These are phyloP conservation scores for Gaillardinia entomophila DNA, from an alignment of 805 yeast genomes.

Conservation along the genomic window DNA sequence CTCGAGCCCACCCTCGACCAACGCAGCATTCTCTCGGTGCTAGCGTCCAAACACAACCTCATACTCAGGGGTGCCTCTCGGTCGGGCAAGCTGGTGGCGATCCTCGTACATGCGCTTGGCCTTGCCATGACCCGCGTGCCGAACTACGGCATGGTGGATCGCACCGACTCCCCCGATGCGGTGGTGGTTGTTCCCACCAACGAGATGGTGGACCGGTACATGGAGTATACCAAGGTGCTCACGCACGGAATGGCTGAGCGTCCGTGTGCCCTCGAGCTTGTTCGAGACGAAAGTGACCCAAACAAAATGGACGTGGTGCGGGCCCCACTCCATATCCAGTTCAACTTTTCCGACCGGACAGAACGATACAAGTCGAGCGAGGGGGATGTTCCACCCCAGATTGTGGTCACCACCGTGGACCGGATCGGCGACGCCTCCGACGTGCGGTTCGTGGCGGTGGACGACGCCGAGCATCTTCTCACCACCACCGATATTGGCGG, in stretches of 20 bases:
- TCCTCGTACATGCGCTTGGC: slow-evolving; percentile 14
- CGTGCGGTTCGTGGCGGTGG: slow-evolving; percentile 15
- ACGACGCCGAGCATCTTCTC: slow-evolving; percentile 13
- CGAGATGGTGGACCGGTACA: slow-evolving; percentile 12
- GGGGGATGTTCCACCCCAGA: slow-evolving; percentile 14
- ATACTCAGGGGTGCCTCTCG: slow-evolving; percentile 7
- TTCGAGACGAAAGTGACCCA: slow-evolving; percentile 1
- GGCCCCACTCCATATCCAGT: slow-evolving; percentile 12
- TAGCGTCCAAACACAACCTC: slow-evolving; percentile 11
- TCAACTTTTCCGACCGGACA: slow-evolving; percentile 4
- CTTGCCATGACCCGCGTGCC: slow-evolving; percentile 13
- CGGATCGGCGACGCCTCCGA: slow-evolving; percentile 7
- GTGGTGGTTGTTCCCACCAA: slow-evolving; percentile 21
- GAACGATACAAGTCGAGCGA: neutral
- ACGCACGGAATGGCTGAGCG: slow-evolving; percentile 12
- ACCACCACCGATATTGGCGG: slow-evolving; percentile 8
- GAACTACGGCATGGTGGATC: slow-evolving; percentile 7
- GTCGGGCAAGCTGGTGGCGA: slow-evolving; percentile 16
- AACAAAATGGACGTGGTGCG: slow-evolving; percentile 7
- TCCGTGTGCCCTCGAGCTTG: slow-evolving; percentile 17
- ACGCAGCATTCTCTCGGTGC: slow-evolving; percentile 10
- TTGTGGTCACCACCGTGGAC: slow-evolving; percentile 12
- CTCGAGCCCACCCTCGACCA: slow-evolving; percentile 15
- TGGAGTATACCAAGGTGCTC: slow-evolving; percentile 4
- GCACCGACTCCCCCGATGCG: slow-evolving; percentile 7